Conservation (phyloP, 331 rosid genomes). For the Telfairia occidentalis region DNA sequence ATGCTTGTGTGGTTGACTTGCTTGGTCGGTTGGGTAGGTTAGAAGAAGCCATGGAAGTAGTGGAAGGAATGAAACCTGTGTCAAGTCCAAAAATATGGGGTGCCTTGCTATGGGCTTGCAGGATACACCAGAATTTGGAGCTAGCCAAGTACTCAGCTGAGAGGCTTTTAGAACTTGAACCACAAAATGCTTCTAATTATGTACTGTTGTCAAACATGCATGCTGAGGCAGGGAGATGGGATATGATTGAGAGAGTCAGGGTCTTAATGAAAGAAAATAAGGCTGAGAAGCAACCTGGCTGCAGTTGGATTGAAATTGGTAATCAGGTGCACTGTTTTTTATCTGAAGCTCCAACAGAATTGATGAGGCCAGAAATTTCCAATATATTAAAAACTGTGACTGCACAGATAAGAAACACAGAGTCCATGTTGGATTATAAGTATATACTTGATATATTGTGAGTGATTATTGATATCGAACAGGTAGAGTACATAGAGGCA, state of each 20-base stretch:
- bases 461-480: neutral
- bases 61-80: conserved; percentile 20
- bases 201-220: conserved; percentile 35
- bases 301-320: conserved; percentile 33
- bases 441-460: conserved; percentile 9
- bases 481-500: neutral
- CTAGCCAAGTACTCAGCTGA: conserved; percentile 20
- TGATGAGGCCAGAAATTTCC: conserved; percentile 16
- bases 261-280: conserved; percentile 17
- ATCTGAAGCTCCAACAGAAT: conserved; percentile 16
- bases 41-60: conserved; percentile 27
- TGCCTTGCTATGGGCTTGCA: conserved; percentile 33
- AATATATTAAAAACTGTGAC: conserved; percentile 14
- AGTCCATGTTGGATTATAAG: neutral
- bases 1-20: conserved; percentile 32
- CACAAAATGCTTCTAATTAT: conserved; percentile 23
- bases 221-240: conserved; percentile 32
- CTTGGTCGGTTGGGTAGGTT: conserved; percentile 33
- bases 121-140: conserved; percentile 20
- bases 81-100: conserved; percentile 28
- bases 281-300: conserved; percentile 30
- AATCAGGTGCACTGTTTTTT: conserved; percentile 22
- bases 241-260: conserved; percentile 24
- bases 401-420: conserved; percentile 19
- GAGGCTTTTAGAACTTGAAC: conserved; percentile 27